Percentiles rank a stretch among this genome's conserved stretches.
These are phyloP conservation scores for Evernia prunastri DNA, from an alignment of 495 filamentous ascomycete species.

Conservation along the genomic window DNA sequence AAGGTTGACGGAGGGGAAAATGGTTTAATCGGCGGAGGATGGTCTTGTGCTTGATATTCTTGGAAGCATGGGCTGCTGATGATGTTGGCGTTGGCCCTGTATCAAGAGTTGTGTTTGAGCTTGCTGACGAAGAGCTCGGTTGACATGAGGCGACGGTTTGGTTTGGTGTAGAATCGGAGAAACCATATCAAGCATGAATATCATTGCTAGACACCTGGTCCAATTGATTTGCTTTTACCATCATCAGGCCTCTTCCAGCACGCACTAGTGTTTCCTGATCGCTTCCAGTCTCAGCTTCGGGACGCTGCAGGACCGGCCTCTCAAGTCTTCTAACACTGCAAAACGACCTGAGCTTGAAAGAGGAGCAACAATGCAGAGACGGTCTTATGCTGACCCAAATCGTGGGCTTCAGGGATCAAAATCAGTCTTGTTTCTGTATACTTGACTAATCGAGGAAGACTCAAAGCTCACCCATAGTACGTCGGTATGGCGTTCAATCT, in stretches of 20 bases:
- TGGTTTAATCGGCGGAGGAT: not conserved
- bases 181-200: not conserved
- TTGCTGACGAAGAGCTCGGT: not conserved
- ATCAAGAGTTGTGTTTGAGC: not conserved
- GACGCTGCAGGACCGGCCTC: not conserved
- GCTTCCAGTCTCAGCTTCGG: not conserved
- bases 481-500: not conserved
- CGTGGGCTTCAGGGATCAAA: not conserved
- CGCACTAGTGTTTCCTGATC: not conserved
- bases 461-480: conserved; percentile 4
- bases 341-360: not conserved
- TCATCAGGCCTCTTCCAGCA: not conserved
- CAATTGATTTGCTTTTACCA: not conserved
- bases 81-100: not conserved
- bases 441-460: not conserved
- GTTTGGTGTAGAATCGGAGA: not conserved
- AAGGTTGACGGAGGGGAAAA: not conserved
- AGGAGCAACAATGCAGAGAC: not conserved
- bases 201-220: not conserved
- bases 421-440: not conserved
- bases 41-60: not conserved
- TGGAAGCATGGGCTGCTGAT: not conserved
- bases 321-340: not conserved
- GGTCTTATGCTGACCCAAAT: not conserved
- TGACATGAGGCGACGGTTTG: too few relatives aligned